These are phyloP conservation scores for Talaromyces amestolkiae DNA, from an alignment of 2,329 filamentous ascomycete species.

Conservation along the genomic window DNA sequence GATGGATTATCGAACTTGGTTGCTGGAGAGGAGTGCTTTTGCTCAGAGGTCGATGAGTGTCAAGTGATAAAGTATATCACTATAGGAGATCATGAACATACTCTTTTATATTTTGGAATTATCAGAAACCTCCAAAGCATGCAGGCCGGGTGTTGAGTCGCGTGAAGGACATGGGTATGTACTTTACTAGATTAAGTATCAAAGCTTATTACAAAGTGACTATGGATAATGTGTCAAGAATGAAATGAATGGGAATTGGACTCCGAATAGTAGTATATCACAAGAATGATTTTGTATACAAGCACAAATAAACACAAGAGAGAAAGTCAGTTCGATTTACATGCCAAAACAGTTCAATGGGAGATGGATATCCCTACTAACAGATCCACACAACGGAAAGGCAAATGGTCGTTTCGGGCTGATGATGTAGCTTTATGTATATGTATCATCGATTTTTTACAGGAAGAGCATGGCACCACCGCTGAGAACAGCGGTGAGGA, in stretches of 20 bases:
- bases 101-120: background rate
- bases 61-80: background rate
- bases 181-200: background rate
- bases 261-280: background rate
- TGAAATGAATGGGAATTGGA: background rate
- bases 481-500: slow-evolving; percentile 43
- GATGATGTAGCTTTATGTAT: background rate
- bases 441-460: slow-evolving; percentile 29
- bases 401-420: slow-evolving; percentile 9
- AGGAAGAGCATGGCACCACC: slow-evolving; percentile 49
- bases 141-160: background rate
- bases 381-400: background rate
- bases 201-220: background rate
- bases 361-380: background rate
- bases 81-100: background rate
- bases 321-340: background rate
- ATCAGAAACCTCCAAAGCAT: background rate
- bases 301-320: background rate
- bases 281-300: background rate
- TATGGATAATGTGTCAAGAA: background rate
- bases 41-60: background rate
- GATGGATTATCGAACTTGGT: slow-evolving; percentile 14
- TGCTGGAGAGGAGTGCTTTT: slow-evolving; percentile 6
- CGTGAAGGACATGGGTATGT: too few relatives aligned
- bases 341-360: background rate